phyloP scores from a whole-genome alignment of 305 asterid genomes.

The Fraxinus xanthoxyloides region DNA sequence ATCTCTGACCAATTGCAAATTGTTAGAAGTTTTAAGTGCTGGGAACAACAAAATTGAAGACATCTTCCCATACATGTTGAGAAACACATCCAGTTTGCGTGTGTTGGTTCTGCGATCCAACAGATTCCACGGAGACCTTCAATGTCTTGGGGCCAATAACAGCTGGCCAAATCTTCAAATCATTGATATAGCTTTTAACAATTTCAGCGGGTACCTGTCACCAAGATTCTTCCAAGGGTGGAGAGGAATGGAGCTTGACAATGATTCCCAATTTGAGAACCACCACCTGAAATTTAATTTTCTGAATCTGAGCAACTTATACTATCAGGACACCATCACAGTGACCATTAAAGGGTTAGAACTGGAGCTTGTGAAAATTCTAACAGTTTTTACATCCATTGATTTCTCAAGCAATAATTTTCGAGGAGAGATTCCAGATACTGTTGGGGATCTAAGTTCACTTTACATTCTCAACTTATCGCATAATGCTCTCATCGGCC shows the following conservation, averaged over 20 bases:
- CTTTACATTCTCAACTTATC: conserved; percentile 47
- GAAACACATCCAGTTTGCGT: neutral
- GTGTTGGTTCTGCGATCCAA: neutral
- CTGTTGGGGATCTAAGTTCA: neutral
- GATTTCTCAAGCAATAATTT: conserved; percentile 46
- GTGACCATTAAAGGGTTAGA: conserved; percentile 27
- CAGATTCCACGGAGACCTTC: neutral
- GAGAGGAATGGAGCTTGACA: conserved; percentile 30
- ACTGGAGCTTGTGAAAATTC: conserved; percentile 16
- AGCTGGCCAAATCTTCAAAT: conserved; percentile 1
- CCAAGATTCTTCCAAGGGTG: conserved; percentile 7
- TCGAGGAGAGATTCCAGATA: conserved; percentile 33
- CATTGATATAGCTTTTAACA: conserved; percentile 23
- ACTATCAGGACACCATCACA: conserved; percentile 28
- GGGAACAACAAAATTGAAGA: conserved; percentile 37
- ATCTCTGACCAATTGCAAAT: conserved; percentile 32
- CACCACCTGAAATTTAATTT: neutral
- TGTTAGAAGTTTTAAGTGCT: conserved; percentile 28
- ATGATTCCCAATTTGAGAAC: neutral
- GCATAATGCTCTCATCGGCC: conserved; percentile 37
- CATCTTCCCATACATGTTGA: conserved; percentile 24
- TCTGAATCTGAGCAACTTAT: neutral
- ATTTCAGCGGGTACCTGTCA: conserved; percentile 19
- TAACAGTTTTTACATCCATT: conserved; percentile 26
- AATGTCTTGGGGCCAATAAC: neutral